phyloP scores from a whole-genome alignment of 352 stramenopile species.

The Globisporangium irregulare region DNA sequence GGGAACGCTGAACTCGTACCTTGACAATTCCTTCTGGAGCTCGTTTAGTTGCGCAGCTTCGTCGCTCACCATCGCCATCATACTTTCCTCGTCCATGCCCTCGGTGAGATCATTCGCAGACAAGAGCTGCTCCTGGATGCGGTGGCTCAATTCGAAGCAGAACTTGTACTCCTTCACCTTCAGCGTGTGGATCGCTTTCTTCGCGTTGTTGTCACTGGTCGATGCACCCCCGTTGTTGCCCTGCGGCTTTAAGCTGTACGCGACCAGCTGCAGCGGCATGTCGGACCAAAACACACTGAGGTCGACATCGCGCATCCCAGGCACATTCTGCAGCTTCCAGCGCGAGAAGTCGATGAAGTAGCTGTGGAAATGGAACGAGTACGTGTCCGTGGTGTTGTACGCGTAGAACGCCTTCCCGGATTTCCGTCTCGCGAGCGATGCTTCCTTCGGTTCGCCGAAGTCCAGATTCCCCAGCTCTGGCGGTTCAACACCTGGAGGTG shows the following conservation, averaged over 20 bases:
- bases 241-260: constrained; percentile 41
- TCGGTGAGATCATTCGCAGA: not conserved
- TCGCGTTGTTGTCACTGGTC: constrained; percentile 19
- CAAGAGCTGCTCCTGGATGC: constrained; percentile 16
- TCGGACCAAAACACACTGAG: constrained; percentile 52
- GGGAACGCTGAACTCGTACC: constrained; percentile 36
- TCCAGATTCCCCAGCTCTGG: constrained; percentile 41
- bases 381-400: constrained; percentile 63
- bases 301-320: constrained; percentile 41
- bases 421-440: constrained; percentile 30
- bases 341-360: constrained; percentile 64
- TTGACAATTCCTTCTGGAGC: constrained; percentile 25
- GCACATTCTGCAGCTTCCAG: constrained; percentile 55
- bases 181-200: constrained; percentile 30
- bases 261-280: constrained; percentile 58
- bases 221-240: not conserved
- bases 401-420: constrained; percentile 32
- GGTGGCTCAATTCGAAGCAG: constrained; percentile 47
- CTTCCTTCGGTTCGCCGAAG: constrained; percentile 51
- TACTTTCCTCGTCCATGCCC: not conserved
- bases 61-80: not conserved
- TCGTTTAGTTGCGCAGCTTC: constrained; percentile 20
- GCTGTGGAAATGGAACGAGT: constrained; percentile 74
- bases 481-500: constrained; percentile 26
- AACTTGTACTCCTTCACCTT: constrained; percentile 53